phyloP scores from a whole-genome alignment of 2,329 filamentous ascomycete genomes.

The Metarhizium album region DNA sequence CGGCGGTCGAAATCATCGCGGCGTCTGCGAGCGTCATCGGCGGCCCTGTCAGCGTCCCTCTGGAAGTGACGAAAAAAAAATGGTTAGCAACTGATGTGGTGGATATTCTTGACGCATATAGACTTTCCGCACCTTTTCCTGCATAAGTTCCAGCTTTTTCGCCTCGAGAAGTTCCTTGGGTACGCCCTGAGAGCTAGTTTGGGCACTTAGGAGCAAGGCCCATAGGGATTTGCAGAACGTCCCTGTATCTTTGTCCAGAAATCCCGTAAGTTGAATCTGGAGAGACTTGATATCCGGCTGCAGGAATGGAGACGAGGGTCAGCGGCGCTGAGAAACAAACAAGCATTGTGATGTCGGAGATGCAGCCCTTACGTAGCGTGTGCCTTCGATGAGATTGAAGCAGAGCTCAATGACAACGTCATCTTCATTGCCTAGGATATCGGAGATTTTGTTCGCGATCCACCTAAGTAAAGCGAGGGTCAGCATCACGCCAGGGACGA shows the following conservation, averaged over 20 bases:
- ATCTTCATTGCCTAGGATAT: constrained; percentile 85
- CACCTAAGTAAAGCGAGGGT: constrained; percentile 49
- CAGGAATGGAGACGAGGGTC: constrained; percentile 15
- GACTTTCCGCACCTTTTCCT: constrained; percentile 64
- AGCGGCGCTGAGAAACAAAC: constrained; percentile 21
- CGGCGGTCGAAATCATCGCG: constrained; percentile 61
- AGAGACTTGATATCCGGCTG: constrained; percentile 93
- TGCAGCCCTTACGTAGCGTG: constrained; percentile 50
- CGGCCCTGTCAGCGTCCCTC: constrained; percentile 74
- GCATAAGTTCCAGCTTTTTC: constrained; percentile 88
- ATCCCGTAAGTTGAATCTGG: constrained; percentile 89
- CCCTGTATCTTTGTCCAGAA: constrained; percentile 84
- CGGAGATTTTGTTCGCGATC: constrained; percentile 81
- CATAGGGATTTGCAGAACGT: constrained; percentile 89
- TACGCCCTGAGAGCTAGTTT: constrained; percentile 78
- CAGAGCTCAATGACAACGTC: constrained; percentile 89
- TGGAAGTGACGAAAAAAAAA: constrained; percentile 26
- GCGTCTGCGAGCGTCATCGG: constrained; percentile 61
- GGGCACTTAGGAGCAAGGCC: constrained; percentile 83
- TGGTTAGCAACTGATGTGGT: constrained; percentile 3
- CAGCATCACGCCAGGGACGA: constrained; percentile 6
- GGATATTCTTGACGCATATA: background rate
- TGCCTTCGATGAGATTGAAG: constrained; percentile 59
- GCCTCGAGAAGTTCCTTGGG: constrained; percentile 91
- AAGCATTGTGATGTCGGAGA: background rate